A percentile compares a stretch with the other conserved stretches of the same genome.
Conservation (phyloP, 2,329 filamentous ascomycete species). For the Cladosporium cucumerinum region DNA sequence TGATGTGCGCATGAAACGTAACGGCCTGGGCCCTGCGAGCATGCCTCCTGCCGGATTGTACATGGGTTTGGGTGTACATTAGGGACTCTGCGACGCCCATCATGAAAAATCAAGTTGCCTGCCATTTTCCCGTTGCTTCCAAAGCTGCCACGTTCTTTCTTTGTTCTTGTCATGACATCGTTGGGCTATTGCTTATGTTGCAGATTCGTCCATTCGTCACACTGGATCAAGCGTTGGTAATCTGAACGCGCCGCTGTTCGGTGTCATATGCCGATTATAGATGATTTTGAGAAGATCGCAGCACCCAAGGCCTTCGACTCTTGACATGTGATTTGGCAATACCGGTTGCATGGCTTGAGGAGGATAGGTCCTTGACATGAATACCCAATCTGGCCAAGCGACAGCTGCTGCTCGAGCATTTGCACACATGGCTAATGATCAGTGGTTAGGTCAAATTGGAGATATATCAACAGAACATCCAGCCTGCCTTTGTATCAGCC, state of each 20-base stretch:
- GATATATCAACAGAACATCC: neutral
- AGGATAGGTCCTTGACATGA: neutral
- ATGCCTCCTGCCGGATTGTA: conserved; percentile 14
- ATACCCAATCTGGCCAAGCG: neutral
- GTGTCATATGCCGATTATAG: neutral
- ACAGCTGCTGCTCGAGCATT: neutral
- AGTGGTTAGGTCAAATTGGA: neutral
- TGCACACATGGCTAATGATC: neutral
- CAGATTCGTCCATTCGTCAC: neutral
- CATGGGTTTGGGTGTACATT: conserved; percentile 17
- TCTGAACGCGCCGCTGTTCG: neutral
- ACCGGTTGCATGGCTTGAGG: neutral
- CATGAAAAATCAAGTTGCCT: conserved; percentile 17
- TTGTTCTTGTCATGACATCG: neutral
- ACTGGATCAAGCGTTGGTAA: neutral
- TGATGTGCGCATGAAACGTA: conserved; percentile 8
- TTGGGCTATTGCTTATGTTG: neutral
- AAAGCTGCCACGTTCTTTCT: neutral
- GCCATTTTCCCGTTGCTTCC: neutral
- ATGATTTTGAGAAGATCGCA: neutral
- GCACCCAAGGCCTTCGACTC: neutral
- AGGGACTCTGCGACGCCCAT: conserved; percentile 16
- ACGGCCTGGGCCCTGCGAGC: conserved; percentile 5
- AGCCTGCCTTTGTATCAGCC: neutral
- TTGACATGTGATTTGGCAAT: neutral